phyloP scores from a whole-genome alignment of 768 basidiomycete species.

The Termitomyces sp. region DNA sequence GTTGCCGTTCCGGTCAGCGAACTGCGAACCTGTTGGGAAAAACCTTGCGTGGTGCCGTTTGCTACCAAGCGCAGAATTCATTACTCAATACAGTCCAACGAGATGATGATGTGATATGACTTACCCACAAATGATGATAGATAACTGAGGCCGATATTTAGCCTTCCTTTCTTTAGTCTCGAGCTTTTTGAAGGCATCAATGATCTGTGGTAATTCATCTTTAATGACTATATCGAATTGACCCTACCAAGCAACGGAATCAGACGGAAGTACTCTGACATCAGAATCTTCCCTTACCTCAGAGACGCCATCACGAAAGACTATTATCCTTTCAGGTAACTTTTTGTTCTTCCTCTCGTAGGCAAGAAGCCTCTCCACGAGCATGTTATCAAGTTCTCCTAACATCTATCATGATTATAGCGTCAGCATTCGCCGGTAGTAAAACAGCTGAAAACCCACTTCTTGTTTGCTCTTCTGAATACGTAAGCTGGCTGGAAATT shows the following conservation, averaged over 20 bases:
- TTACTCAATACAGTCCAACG: neutral
- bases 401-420: conserved; percentile 54
- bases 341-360: conserved; percentile 51
- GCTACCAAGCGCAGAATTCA: conserved; percentile 13
- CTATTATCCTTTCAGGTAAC: conserved; percentile 63
- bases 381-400: conserved; percentile 57
- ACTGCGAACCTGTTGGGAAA: conserved; percentile 45
- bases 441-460: conserved; percentile 17
- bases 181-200: conserved; percentile 53
- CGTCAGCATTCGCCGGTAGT: neutral
- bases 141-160: conserved; percentile 55
- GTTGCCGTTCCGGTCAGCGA: conserved; percentile 66
- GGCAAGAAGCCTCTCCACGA: conserved; percentile 59
- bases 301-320: conserved; percentile 82
- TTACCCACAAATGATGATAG: conserved; percentile 73
- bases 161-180: conserved; percentile 34
- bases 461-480: conserved; percentile 58
- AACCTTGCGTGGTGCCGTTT: conserved; percentile 70
- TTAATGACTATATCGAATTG: conserved; percentile 62
- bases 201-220: conserved; percentile 59
- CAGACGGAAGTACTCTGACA: neutral
- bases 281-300: conserved; percentile 40
- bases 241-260: conserved; percentile 39
- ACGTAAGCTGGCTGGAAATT: conserved; percentile 71
- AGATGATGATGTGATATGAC: conserved; percentile 2